Base-by-base conservation (phyloP, 495 filamentous ascomycete genomes). In the Collariella sp. region DNA sequence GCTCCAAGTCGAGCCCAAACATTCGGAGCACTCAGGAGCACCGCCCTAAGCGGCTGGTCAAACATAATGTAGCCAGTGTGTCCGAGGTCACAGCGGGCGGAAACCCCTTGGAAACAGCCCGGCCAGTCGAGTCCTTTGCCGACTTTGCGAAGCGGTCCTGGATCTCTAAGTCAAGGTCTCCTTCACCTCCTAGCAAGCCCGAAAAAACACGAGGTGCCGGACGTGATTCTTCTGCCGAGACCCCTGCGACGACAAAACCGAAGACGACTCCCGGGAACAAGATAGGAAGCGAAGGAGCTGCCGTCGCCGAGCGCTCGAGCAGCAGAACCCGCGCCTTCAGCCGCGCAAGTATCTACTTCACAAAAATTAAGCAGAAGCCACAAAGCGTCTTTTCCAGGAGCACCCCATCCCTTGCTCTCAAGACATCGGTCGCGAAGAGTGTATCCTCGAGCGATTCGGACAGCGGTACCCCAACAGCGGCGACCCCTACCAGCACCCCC, bases 91-190 rank as follows among this genome's bases (percentile, higher is more conserved):
- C 45, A 11, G 26, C 36, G 18, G 55, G 22, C 40, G 56, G 54
- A 7, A 61, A 54, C 12, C 26, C 59, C 11, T 38, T 63, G 39
- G 69, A 74, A 22, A 57, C 62, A 23, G 57, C 69, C 16, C 66
- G 64, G 52, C 65, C 50, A 5, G 78, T 84, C 61, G 83, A 82
- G 39, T 79, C 83, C 24, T 76, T 88, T 61, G 79, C 81, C 54
- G 82, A 73, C 54, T 76, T 88, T 58, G 81, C 84, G 12, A 79
- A 78, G 56, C 80, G 79, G 62, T 82, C 85, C 41, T 88, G 85
- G 84, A 78, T 79, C 13, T 70, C 79, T 9, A 70, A 77, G 10
- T 83, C 82, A 31, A 73, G 79, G 42, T 83, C 84, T 6, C 80
- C 82, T 5, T 84, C 80, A 19, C 82, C 84, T 35, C 70, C 62